Evolutionary conservation across 176 grass and related monocot genomes (phyloP).

Genomic region (Hyparrhenia diplandra): DNA sequence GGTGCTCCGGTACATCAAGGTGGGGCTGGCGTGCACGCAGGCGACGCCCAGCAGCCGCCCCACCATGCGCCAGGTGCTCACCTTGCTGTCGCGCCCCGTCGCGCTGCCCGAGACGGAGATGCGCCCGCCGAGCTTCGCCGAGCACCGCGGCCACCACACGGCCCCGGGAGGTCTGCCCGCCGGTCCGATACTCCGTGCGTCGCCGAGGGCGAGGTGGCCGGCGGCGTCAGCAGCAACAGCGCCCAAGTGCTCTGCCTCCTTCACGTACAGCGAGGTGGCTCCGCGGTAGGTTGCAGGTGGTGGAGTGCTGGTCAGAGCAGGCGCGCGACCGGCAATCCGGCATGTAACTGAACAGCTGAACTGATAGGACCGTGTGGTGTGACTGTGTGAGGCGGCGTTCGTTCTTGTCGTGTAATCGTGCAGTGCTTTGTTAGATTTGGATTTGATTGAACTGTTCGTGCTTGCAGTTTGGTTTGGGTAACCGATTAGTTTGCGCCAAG

Average conservation of each 20-base stretch:
- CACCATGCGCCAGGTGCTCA: slow-evolving; percentile 42
- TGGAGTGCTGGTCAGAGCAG: neutral
- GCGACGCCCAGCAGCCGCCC: slow-evolving; percentile 26
- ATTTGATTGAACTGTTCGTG: too few relatives aligned
- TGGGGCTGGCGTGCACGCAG: slow-evolving; percentile 50
- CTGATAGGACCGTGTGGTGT: too few relatives aligned
- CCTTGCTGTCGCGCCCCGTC: slow-evolving; percentile 23
- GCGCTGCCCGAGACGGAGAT: neutral
- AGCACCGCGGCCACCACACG: neutral
- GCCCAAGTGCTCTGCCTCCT: neutral
- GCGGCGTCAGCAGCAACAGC: neutral
- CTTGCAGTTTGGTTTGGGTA: too few relatives aligned
- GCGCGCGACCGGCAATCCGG: neutral
- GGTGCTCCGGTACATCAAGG: slow-evolving; percentile 40
- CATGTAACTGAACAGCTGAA: neutral
- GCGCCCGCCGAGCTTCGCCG: slow-evolving; percentile 6
- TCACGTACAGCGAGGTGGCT: slow-evolving; percentile 20
- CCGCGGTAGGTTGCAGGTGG: slow-evolving; percentile 3
- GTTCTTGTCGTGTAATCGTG: too few relatives aligned
- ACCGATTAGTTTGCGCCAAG: too few relatives aligned
- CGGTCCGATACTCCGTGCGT: neutral
- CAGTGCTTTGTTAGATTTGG: too few relatives aligned
- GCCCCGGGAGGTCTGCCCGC: neutral
- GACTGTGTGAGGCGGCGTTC: too few relatives aligned
- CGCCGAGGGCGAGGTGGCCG: neutral